Evolutionary conservation across 257 asterid species (phyloP).

Genomic region (Cynanchum wilfordii): DNA sequence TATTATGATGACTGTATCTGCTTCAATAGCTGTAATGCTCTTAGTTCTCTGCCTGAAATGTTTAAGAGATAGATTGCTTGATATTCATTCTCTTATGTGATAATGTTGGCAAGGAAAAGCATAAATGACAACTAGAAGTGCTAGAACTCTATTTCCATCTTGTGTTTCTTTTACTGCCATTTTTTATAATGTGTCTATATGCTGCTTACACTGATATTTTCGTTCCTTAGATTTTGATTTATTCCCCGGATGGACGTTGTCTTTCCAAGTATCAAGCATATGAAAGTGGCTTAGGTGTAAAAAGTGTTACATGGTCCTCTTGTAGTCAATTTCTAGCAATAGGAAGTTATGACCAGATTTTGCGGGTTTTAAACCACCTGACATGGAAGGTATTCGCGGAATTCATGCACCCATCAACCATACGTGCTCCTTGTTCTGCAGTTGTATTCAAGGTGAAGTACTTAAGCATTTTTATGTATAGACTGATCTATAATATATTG

Average conservation of each 20-base stretch:
- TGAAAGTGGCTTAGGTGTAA: conserved; percentile 94
- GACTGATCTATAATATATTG: conserved; percentile 9
- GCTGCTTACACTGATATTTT: conserved; percentile 16
- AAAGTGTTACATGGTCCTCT: conserved; percentile 95
- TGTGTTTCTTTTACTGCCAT: background rate
- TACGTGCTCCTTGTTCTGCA: conserved; percentile 94
- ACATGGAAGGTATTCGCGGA: conserved; percentile 99
- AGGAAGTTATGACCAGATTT: conserved; percentile 98
- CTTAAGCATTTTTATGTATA: conserved; percentile 12
- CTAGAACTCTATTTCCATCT: background rate
- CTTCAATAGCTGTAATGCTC: background rate
- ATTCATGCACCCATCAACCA: conserved; percentile 68
- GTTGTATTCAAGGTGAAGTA: conserved; percentile 75
- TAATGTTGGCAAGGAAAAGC: background rate
- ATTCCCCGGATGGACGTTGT: conserved; percentile 97
- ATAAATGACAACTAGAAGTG: background rate
- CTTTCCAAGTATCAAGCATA: conserved; percentile 93
- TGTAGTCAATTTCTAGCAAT: conserved; percentile 96
- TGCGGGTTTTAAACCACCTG: conserved; percentile 93
- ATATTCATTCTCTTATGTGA: background rate
- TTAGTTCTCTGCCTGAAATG: background rate
- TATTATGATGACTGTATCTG: background rate
- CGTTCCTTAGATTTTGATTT: conserved; percentile 68
- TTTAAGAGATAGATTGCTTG: background rate
- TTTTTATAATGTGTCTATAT: conserved; percentile 1